Conservation (phyloP, 176 grass and related monocot species). For the Ensete glaucum region DNA sequence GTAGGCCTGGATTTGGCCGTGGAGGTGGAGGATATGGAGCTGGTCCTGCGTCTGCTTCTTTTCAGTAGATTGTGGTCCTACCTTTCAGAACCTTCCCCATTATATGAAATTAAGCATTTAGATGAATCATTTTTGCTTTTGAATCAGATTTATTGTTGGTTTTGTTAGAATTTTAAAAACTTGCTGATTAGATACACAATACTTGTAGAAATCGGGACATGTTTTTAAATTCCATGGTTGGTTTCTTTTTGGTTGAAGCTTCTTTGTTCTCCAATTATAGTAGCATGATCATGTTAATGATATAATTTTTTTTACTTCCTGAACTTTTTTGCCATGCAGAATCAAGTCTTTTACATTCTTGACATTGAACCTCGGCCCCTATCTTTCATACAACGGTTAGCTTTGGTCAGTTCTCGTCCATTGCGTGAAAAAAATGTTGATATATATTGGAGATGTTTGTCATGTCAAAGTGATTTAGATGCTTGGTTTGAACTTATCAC, state of each 20-base stretch:
- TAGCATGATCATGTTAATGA: not conserved
- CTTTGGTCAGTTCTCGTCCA: too few relatives aligned
- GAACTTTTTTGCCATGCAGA: too few relatives aligned
- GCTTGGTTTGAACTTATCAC: too few relatives aligned
- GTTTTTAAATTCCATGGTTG: not conserved
- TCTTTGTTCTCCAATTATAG: not conserved
- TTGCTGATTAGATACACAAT: not conserved
- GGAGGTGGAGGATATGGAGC: conserved; percentile 46
- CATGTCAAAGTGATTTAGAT: too few relatives aligned
- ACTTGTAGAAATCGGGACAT: not conserved
- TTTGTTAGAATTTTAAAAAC: not conserved
- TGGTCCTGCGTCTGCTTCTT: conserved; percentile 37
- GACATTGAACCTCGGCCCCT: too few relatives aligned
- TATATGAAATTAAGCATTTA: not conserved
- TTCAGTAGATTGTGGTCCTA: not conserved
- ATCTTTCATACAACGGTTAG: too few relatives aligned
- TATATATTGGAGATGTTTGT: too few relatives aligned
- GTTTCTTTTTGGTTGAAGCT: not conserved
- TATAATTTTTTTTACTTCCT: too few relatives aligned
- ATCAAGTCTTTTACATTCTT: too few relatives aligned
- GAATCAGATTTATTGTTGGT: not conserved
- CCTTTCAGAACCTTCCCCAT: not conserved
- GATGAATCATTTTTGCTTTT: not conserved
- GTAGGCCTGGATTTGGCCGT: conserved; percentile 68
- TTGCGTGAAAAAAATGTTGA: too few relatives aligned